phyloP scores from a whole-genome alignment of 2,329 filamentous ascomycete species.

The Pezicula neosporulosa region DNA sequence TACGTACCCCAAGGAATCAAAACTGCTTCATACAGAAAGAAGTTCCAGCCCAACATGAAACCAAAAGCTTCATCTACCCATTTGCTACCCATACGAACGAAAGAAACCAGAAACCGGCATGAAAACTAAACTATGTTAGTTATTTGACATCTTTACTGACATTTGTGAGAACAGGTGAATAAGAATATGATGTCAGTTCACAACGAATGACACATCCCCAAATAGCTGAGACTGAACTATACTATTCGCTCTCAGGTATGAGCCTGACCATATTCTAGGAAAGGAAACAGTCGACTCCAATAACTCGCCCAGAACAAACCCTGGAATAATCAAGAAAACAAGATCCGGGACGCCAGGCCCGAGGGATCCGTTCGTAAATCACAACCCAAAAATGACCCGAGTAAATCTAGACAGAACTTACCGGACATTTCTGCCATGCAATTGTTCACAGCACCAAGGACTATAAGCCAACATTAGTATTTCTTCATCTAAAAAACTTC shows the following conservation, averaged over 20 bases:
- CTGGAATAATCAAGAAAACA: not conserved
- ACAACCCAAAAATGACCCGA: not conserved
- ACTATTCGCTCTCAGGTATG: no score
- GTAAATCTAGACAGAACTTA: not conserved
- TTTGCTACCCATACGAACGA: slow-evolving; percentile 50
- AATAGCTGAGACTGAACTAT: no score
- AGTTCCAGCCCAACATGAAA: slow-evolving; percentile 53
- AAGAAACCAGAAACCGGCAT: slow-evolving; percentile 48
- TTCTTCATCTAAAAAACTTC: no score
- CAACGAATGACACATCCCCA: no score
- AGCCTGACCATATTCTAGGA: no score
- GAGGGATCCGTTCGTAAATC: no score
- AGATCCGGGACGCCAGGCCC: no score
- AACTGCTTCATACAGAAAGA: slow-evolving; percentile 53
- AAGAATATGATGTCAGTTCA: no score
- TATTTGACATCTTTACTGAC: no score
- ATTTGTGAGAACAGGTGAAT: no score
- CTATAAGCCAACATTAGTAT: no score
- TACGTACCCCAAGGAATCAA: slow-evolving; percentile 16
- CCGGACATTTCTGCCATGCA: slow-evolving; percentile 46
- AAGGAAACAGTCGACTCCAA: not conserved
- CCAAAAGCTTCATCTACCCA: slow-evolving; percentile 52
- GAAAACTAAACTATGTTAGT: slow-evolving; percentile 32
- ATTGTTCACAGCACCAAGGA: slow-evolving; percentile 15
- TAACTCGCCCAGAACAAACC: not conserved